phyloP scores from a whole-genome alignment of 805 yeast species.

The Zygoascus bituminiphila region DNA sequence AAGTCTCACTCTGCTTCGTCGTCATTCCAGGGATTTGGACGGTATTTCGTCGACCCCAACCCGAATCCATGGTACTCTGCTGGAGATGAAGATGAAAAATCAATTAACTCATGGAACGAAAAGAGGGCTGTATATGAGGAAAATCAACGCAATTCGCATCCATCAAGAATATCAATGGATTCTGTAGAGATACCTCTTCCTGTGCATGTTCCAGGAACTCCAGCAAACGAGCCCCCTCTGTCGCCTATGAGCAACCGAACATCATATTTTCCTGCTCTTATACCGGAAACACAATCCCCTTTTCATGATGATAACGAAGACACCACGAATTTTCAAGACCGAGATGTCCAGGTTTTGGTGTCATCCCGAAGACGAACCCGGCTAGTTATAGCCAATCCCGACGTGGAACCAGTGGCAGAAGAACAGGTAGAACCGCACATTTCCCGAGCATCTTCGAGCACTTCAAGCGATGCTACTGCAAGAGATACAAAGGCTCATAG shows the following conservation, averaged over 20 bases:
- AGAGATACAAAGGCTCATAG: conserved; percentile 6
- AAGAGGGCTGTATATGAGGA: conserved; percentile 15
- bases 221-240: neutral
- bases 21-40: conserved; percentile 7
- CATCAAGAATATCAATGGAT: conserved; percentile 2
- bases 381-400: conserved; percentile 58
- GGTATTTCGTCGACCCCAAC: conserved; percentile 6
- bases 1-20: conserved; percentile 10
- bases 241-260: neutral
- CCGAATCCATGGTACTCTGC: conserved; percentile 3
- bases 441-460: neutral
- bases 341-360: conserved; percentile 67
- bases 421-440: neutral
- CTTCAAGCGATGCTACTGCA: neutral
- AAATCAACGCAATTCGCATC: neutral
- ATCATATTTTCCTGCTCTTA: neutral
- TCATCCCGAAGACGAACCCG: conserved; percentile 55
- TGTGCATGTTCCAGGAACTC: neutral
- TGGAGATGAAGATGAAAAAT: conserved; percentile 11
- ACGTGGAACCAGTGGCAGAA: conserved; percentile 19
- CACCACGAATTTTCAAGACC: conserved; percentile 37
- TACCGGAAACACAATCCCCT: conserved; percentile 10
- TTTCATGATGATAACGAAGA: conserved; percentile 15
- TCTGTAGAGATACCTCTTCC: neutral
- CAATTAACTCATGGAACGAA: conserved; percentile 21